Conservation (phyloP, 2,329 filamentous ascomycete species). For the Escovopsis sp. region DNA sequence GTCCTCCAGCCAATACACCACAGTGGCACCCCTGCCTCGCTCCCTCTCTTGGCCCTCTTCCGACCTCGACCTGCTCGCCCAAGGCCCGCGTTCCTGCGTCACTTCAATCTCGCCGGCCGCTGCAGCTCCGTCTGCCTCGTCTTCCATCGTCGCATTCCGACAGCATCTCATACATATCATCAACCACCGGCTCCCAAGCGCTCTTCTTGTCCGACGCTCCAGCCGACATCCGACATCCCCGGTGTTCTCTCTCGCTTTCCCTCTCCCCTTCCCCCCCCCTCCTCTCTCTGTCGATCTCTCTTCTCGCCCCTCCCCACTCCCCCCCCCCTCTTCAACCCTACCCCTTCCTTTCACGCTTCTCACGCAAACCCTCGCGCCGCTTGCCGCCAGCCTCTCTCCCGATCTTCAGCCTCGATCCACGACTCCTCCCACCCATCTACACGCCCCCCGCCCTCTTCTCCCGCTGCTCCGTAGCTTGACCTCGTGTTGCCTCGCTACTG, state of each 20-base stretch:
- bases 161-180: slow-evolving; percentile 2
- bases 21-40: not conserved
- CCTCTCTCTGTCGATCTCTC: not conserved
- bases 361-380: not conserved
- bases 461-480: slow-evolving; percentile 11
- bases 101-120: slow-evolving; percentile 1
- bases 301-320: not conserved
- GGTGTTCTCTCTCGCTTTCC: slow-evolving; percentile 2
- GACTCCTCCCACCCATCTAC: slow-evolving; percentile 6
- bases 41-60: not conserved
- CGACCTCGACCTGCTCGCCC: slow-evolving; percentile 3
- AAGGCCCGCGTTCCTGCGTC: slow-evolving; percentile 6
- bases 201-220: slow-evolving; percentile 3
- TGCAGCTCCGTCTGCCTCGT: not conserved
- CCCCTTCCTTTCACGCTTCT: too few relatives aligned
- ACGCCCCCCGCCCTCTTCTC: slow-evolving; percentile 12
- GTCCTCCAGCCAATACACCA: not conserved
- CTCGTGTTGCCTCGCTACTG: slow-evolving; percentile 15
- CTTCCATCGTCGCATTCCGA: not conserved
- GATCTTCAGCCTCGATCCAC: too few relatives aligned
- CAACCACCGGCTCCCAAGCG: slow-evolving; percentile 2
- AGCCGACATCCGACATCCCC: slow-evolving; percentile 1
- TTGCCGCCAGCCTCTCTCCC: too few relatives aligned
- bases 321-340: not conserved
- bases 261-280: not conserved